phyloP scores from a whole-genome alignment of 2,329 filamentous ascomycete species.

The Paraconiothyrium sp. region DNA sequence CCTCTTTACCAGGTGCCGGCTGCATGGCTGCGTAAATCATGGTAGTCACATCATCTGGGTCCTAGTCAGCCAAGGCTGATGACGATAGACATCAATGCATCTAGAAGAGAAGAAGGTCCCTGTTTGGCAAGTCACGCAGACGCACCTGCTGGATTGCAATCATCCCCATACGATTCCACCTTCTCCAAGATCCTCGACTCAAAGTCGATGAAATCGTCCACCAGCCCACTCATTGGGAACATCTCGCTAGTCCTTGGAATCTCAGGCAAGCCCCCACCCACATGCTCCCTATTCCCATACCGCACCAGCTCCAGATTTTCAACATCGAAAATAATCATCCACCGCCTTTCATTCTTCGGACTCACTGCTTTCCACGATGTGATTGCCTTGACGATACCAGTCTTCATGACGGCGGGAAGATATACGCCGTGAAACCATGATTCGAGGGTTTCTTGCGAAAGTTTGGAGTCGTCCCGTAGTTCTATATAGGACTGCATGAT shows the following conservation, averaged over 20 bases:
- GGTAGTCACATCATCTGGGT: slow-evolving; percentile 18
- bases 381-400: slow-evolving; percentile 27
- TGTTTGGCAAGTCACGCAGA: neutral
- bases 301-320: slow-evolving; percentile 31
- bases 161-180: slow-evolving; percentile 30
- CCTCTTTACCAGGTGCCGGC: slow-evolving; percentile 30
- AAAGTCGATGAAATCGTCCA: slow-evolving; percentile 31
- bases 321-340: slow-evolving; percentile 37
- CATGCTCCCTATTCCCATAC: slow-evolving; percentile 18
- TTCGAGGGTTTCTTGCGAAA: slow-evolving; percentile 30
- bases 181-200: slow-evolving; percentile 33
- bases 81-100: neutral
- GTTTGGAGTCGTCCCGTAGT: slow-evolving; percentile 24
- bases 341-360: slow-evolving; percentile 28
- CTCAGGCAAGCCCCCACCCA: slow-evolving; percentile 19
- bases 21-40: slow-evolving; percentile 43
- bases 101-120: neutral
- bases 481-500: slow-evolving; percentile 32
- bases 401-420: slow-evolving; percentile 31
- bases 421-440: slow-evolving; percentile 39
- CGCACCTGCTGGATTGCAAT: slow-evolving; percentile 32
- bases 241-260: slow-evolving; percentile 29
- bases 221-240: slow-evolving; percentile 26
- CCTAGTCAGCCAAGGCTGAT: neutral
- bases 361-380: slow-evolving; percentile 36